Conservation (phyloP, 2,329 filamentous ascomycete species). For the Westerdykella aurantiaca region DNA sequence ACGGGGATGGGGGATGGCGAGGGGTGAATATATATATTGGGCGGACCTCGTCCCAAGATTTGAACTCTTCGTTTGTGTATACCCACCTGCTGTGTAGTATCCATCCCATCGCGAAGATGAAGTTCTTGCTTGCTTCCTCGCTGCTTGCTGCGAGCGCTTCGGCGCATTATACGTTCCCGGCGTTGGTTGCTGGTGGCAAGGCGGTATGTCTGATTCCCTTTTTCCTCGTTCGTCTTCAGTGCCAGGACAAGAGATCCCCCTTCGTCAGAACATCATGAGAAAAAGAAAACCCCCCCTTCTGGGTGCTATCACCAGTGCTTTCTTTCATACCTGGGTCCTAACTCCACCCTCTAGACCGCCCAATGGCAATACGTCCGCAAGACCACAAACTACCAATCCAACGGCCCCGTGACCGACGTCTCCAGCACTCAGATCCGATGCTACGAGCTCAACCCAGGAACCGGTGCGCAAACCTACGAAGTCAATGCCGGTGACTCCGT, state of each 20-base stretch:
- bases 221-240: background rate
- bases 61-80: too few species aligned
- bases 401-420: conserved; percentile 28
- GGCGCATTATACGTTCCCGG: conserved; percentile 33
- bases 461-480: conserved; percentile 5
- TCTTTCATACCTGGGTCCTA: background rate
- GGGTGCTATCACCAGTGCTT: background rate
- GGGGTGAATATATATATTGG: background rate
- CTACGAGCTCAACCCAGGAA: conserved; percentile 18
- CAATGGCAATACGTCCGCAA: conserved; percentile 31
- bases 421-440: conserved; percentile 24
- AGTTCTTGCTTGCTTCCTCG: conserved; percentile 17
- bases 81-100: too few species aligned
- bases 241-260: too few species aligned
- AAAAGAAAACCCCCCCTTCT: background rate
- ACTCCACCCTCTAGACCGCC: conserved; percentile 4
- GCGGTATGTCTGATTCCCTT: background rate
- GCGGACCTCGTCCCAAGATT: too few species aligned
- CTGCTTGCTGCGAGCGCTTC: conserved; percentile 19
- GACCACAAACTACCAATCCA: conserved; percentile 28
- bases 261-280: too few species aligned
- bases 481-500: conserved; percentile 25
- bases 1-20: background rate
- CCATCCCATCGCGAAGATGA: conserved; percentile 16
- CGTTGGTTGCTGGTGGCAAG: conserved; percentile 18